These are phyloP conservation scores for Pleurozium schreberi DNA, from an alignment of 225 moss, liverwort and hornwort species.

Conservation along the genomic window DNA sequence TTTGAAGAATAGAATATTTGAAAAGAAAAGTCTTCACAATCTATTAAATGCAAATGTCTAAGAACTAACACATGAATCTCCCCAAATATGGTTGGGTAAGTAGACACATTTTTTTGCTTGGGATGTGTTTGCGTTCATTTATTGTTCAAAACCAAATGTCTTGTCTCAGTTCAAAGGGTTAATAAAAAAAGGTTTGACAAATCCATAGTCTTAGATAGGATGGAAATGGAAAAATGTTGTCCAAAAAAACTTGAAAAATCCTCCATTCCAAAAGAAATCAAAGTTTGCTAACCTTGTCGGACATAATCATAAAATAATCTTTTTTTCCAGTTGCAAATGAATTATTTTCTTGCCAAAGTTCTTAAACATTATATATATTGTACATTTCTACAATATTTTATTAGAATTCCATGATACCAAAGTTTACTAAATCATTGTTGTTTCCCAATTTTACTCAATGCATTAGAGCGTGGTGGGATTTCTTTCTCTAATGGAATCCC, in stretches of 20 bases:
- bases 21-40: neutral
- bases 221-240: neutral
- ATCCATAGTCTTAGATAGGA: neutral
- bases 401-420: neutral
- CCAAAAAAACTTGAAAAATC: neutral
- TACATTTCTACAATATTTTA: neutral
- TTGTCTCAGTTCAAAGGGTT: neutral
- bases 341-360: neutral
- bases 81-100: neutral
- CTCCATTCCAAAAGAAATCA: neutral
- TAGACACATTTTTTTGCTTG: neutral
- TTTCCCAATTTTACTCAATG: neutral
- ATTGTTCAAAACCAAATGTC: neutral
- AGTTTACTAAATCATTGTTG: neutral
- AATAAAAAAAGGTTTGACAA: neutral
- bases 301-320: neutral
- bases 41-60: neutral
- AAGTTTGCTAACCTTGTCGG: neutral
- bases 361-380: neutral
- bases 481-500: neutral
- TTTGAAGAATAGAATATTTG: neutral
- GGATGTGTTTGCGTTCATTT: accelerated
- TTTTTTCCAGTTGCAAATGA: neutral
- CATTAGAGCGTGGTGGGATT: accelerated
- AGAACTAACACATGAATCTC: neutral